Evolutionary conservation across 768 basidiomycete genomes (phyloP).

Genomic region (Lactarius sanguifluus): DNA sequence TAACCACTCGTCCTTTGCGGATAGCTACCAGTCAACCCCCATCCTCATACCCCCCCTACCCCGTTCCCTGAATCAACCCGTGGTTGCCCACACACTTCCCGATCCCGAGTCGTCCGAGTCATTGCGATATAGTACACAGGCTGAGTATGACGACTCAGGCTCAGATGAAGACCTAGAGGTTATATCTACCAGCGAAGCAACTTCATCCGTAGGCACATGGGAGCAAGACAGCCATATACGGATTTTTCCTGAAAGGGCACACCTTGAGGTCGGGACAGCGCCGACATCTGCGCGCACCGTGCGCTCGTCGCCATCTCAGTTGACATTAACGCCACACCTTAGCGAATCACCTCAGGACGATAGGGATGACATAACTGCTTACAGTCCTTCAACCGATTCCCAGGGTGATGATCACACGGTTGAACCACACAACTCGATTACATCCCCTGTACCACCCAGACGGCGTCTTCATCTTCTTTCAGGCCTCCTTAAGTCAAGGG

Average conservation of each 20-base stretch:
- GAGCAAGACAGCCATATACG: slow-evolving; percentile 20
- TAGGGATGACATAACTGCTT: slow-evolving; percentile 19
- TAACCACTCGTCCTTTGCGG: slow-evolving; percentile 20
- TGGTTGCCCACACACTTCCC: slow-evolving; percentile 14
- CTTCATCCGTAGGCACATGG: slow-evolving; percentile 17
- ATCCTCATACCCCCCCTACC: slow-evolving; percentile 29
- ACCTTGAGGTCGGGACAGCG: slow-evolving; percentile 1
- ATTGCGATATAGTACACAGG: slow-evolving; percentile 30
- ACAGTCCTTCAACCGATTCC: slow-evolving; percentile 28
- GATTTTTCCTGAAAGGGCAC: slow-evolving; percentile 3
- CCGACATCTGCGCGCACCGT: slow-evolving; percentile 11
- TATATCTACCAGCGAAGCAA: slow-evolving; percentile 26
- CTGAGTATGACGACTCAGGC: slow-evolving; percentile 28
- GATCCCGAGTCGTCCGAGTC: slow-evolving; percentile 17
- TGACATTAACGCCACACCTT: slow-evolving; percentile 21
- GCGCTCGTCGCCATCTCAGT: slow-evolving; percentile 25
- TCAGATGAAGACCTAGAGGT: slow-evolving; percentile 29
- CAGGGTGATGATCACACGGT: slow-evolving; percentile 5
- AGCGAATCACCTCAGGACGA: slow-evolving; percentile 12
- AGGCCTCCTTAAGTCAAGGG: slow-evolving; percentile 21
- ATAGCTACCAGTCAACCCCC: slow-evolving; percentile 21
- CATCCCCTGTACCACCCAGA: slow-evolving; percentile 22
- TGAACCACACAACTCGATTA: slow-evolving; percentile 14
- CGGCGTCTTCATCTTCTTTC: slow-evolving; percentile 29
- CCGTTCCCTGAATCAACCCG: slow-evolving; percentile 20